Percentiles rank a stretch among this genome's conserved stretches.
phyloP scores from a whole-genome alignment of 768 basidiomycete species.

The Exsudoporus frostii region DNA sequence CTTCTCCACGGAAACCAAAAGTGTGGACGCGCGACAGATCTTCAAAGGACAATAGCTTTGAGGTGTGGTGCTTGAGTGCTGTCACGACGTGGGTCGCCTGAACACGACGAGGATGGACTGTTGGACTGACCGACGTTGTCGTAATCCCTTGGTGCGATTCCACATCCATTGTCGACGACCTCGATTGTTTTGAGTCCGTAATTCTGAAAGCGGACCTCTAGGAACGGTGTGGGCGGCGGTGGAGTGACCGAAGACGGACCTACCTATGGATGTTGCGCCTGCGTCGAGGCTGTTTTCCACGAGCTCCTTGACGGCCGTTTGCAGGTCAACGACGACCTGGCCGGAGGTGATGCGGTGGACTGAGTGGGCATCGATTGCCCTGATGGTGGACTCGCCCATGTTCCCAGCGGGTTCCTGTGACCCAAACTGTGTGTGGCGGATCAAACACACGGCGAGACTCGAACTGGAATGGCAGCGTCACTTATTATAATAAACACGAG shows the following conservation, averaged over 20 bases:
- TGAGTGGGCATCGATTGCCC: slow-evolving; percentile 69
- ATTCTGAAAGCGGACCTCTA: slow-evolving; percentile 90
- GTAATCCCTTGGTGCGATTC: slow-evolving; percentile 76
- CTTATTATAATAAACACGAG: slow-evolving; percentile 1
- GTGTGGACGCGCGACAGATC: slow-evolving; percentile 73
- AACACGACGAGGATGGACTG: not conserved
- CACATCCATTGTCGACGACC: slow-evolving; percentile 89
- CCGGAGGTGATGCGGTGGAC: slow-evolving; percentile 91
- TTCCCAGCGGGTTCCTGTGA: not conserved
- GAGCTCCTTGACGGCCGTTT: slow-evolving; percentile 93
- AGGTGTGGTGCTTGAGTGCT: slow-evolving; percentile 93
- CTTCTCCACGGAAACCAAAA: slow-evolving; percentile 96
- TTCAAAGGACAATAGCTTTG: slow-evolving; percentile 75
- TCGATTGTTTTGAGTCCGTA: slow-evolving; percentile 81
- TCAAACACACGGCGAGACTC: not conserved
- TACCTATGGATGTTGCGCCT: slow-evolving; percentile 82
- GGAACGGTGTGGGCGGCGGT: not conserved
- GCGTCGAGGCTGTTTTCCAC: slow-evolving; percentile 97
- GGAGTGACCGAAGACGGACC: slow-evolving; percentile 19
- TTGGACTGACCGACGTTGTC: slow-evolving; percentile 64
- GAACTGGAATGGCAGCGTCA: not conserved
- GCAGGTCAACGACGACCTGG: slow-evolving; percentile 91
- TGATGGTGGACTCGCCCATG: slow-evolving; percentile 29
- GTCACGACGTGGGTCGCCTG: not conserved
- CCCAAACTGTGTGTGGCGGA: not conserved